Evolutionary conservation across 345 rosid species (phyloP).

Genomic region (Populus davidiana): DNA sequence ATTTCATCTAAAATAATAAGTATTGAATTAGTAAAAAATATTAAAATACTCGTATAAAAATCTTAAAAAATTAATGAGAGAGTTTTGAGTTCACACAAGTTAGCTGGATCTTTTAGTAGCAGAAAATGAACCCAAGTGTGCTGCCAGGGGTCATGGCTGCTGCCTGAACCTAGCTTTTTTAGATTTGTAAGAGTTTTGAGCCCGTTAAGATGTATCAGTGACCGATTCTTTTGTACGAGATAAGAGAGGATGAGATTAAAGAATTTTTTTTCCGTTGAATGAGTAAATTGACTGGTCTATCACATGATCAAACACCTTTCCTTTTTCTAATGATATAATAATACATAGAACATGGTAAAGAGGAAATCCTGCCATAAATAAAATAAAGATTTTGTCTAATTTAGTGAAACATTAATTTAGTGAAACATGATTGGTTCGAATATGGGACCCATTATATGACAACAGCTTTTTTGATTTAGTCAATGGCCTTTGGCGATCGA

Average conservation of each 20-base stretch:
- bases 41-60: accelerated
- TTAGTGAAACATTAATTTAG: not conserved
- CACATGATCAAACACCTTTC: not conserved
- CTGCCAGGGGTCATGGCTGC: accelerated
- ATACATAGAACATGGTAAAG: not conserved
- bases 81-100: too few species aligned
- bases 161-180: too few species aligned
- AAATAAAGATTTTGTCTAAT: too few species aligned
- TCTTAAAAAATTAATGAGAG: too few species aligned
- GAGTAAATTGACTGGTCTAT: not conserved
- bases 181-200: too few species aligned
- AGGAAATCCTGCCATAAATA: not conserved
- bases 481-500: not conserved
- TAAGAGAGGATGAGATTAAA: not conserved
- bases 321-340: not conserved
- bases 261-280: not conserved
- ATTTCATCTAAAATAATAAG: too few species aligned
- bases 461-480: not conserved
- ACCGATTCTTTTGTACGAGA: not conserved
- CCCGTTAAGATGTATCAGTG: too few species aligned
- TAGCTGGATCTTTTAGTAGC: accelerated
- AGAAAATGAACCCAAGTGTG: too few species aligned
- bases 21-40: too few species aligned
- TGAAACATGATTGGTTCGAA: not conserved
- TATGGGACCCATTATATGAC: too few species aligned